Percentiles rank a stretch among this genome's conserved stretches.
These are phyloP conservation scores for Mortierella sp. DNA, from an alignment of 371 early-diverging fungal species.

Conservation along the genomic window DNA sequence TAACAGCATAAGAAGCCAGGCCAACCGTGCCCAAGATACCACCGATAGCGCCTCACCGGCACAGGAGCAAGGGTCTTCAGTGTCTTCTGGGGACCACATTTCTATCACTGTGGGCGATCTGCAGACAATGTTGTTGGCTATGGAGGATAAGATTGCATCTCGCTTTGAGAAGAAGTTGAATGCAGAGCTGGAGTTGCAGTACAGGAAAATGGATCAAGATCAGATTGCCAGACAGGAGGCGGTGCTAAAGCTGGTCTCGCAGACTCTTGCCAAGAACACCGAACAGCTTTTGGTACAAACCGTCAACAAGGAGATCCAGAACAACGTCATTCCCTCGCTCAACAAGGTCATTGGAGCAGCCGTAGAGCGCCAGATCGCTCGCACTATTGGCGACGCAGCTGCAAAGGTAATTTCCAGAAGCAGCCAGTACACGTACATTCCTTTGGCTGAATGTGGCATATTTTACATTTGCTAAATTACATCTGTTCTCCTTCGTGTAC, in stretches of 20 bases:
- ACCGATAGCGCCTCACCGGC: conserved; percentile 11
- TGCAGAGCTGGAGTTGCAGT: conserved; percentile 57
- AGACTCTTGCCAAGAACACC: conserved; percentile 60
- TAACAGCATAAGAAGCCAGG: conserved; percentile 20
- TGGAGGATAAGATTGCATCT: conserved; percentile 51
- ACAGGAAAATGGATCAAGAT: conserved; percentile 56
- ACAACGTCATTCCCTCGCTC: conserved; percentile 56
- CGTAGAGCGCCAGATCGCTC: conserved; percentile 59
- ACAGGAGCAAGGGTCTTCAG: conserved; percentile 3
- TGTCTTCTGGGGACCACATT: conserved; percentile 13
- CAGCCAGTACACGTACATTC: not conserved
- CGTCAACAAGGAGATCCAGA: conserved; percentile 61
- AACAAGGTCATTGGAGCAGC: conserved; percentile 57
- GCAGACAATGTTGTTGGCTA: conserved; percentile 36
- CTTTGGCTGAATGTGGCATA: not conserved
- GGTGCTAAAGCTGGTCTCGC: conserved; percentile 58
- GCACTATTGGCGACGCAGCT: conserved; percentile 53
- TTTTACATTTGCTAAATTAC: not conserved
- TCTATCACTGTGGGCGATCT: conserved; percentile 39
- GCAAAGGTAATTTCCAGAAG: conserved; percentile 41
- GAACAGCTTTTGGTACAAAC: conserved; percentile 61
- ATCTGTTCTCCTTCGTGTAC: not conserved
- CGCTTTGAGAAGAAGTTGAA: conserved; percentile 51
- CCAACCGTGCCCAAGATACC: conserved; percentile 39
- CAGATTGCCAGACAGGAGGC: conserved; percentile 60